Percentiles rank a stretch among this genome's conserved stretches.
These are phyloP conservation scores for Podospora fimiseda DNA, from an alignment of 495 filamentous ascomycete species.

Conservation along the genomic window DNA sequence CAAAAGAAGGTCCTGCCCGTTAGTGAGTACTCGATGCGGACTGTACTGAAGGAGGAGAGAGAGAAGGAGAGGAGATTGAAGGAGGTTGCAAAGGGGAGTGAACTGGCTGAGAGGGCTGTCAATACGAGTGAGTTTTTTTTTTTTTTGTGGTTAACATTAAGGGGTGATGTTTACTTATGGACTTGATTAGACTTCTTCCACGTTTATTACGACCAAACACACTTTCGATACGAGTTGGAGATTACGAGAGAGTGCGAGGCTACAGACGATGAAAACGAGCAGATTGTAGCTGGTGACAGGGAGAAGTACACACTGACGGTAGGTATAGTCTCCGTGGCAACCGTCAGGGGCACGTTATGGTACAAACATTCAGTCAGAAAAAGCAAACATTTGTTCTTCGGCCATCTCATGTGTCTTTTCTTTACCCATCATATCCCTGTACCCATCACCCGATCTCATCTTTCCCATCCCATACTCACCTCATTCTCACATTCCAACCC, in stretches of 20 bases:
- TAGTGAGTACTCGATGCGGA: background rate
- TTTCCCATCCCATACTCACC: too few relatives aligned
- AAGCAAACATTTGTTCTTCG: too few relatives aligned
- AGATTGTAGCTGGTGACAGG: background rate
- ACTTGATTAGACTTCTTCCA: slow-evolving; percentile 1
- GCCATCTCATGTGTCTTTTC: background rate
- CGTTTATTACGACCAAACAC: background rate
- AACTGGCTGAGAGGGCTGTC: slow-evolving; percentile 1
- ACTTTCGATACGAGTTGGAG: slow-evolving; percentile 1
- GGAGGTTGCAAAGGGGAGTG: background rate
- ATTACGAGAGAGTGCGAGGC: background rate
- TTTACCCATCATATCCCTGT: background rate
- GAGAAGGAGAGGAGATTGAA: background rate
- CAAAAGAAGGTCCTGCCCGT: background rate
- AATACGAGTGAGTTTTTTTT: slow-evolving; percentile 2
- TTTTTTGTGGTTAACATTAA: too few relatives aligned
- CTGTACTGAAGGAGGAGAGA: background rate
- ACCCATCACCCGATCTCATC: too few relatives aligned
- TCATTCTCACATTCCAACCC: too few relatives aligned
- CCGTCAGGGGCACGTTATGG: too few relatives aligned
- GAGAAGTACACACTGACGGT: slow-evolving; percentile 7
- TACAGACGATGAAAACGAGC: background rate
- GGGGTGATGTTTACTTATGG: too few relatives aligned
- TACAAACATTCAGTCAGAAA: too few relatives aligned
- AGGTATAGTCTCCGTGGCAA: too few relatives aligned